These are phyloP conservation scores for Paecilomyces formosus DNA, from an alignment of 2,329 filamentous ascomycete species.

Conservation along the genomic window DNA sequence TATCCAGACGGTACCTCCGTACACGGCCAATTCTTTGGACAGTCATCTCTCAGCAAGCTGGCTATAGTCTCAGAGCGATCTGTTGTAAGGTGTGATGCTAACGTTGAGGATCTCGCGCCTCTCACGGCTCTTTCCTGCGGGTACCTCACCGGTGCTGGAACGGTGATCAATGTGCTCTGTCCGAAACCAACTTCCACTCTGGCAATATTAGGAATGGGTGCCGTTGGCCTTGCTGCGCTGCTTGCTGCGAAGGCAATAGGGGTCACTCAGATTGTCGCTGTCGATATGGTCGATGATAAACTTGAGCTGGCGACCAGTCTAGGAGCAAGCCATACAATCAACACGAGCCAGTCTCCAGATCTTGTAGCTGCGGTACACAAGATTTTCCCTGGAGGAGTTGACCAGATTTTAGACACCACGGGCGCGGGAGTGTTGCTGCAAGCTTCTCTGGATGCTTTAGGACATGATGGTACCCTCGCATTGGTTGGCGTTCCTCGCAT, in stretches of 20 bases:
- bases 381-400: constrained; percentile 18
- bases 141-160: constrained; percentile 25
- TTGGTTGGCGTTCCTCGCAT: constrained; percentile 26
- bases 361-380: constrained; percentile 21
- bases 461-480: constrained; percentile 22
- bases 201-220: constrained; percentile 23
- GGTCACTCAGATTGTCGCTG: constrained; percentile 31
- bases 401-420: constrained; percentile 24
- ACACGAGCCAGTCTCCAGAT: constrained; percentile 20
- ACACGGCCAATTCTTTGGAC: constrained; percentile 27
- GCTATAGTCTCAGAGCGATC: constrained; percentile 21
- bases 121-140: constrained; percentile 25
- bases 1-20: constrained; percentile 10
- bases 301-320: constrained; percentile 37
- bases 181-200: constrained; percentile 13
- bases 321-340: constrained; percentile 38
- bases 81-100: constrained; percentile 18
- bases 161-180: constrained; percentile 20
- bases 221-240: constrained; percentile 14
- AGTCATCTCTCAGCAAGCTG: constrained; percentile 25
- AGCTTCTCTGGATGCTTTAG: constrained; percentile 20
- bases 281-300: constrained; percentile 37
- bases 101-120: constrained; percentile 14
- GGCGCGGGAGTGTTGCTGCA: constrained; percentile 21
- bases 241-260: constrained; percentile 14